Evolutionary conservation across 2,329 filamentous ascomycete genomes (phyloP).

Genomic region (Hypoxylon sp.): DNA sequence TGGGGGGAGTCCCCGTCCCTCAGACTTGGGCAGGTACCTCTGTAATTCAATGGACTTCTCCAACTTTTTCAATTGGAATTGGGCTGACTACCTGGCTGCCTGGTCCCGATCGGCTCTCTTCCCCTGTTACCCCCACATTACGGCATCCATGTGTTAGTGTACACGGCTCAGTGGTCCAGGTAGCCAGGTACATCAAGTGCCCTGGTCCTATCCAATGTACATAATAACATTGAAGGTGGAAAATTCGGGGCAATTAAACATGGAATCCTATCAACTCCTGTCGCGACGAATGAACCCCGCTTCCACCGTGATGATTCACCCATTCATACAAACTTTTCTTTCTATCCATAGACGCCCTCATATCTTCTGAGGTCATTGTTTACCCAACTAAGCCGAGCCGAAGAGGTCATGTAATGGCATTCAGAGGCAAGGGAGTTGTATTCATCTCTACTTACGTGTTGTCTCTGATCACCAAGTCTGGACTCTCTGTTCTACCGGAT

Average conservation of each 20-base stretch:
- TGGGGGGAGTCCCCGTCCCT: not conserved
- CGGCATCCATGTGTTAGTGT: constrained; percentile 8
- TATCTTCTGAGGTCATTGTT: constrained; percentile 25
- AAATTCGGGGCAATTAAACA: constrained; percentile 34
- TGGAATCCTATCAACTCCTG: constrained; percentile 23
- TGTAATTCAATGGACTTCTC: constrained; percentile 15
- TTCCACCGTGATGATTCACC: constrained; percentile 28
- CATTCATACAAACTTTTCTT: constrained; percentile 15
- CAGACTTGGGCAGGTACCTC: not conserved
- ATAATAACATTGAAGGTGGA: not conserved
- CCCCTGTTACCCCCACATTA: constrained; percentile 28
- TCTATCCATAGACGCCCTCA: constrained; percentile 13
- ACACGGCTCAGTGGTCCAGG: constrained; percentile 1
- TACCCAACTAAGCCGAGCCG: constrained; percentile 22
- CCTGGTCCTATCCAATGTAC: not conserved
- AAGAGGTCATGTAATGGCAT: constrained; percentile 19
- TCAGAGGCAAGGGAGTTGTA: constrained; percentile 25
- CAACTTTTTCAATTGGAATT: constrained; percentile 18
- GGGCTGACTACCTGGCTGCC: not conserved
- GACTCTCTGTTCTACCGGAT: not conserved
- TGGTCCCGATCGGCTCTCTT: constrained; percentile 10
- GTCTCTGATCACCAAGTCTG: constrained; percentile 3
- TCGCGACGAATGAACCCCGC: constrained; percentile 26
- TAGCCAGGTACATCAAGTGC: not conserved
- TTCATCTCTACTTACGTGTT: not conserved